A percentile compares a stretch with the other conserved stretches of the same genome.
These are phyloP conservation scores for Verbena officinalis DNA, from an alignment of 257 asterid species.

Conservation along the genomic window DNA sequence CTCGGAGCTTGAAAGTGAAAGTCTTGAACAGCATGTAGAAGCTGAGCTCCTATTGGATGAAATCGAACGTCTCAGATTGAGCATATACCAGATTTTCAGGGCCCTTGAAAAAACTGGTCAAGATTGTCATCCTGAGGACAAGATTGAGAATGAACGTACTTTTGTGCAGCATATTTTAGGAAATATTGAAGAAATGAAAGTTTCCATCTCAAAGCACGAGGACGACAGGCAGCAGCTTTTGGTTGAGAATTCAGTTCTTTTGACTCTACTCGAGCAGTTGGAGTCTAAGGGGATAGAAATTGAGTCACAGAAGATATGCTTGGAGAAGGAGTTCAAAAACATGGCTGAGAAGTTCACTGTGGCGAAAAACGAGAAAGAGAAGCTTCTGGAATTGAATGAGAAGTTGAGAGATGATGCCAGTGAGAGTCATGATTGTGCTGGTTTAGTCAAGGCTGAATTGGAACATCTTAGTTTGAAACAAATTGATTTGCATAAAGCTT, in stretches of 20 bases:
- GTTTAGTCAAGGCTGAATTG: conserved; percentile 55
- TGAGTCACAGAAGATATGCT: conserved; percentile 48
- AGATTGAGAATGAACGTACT: conserved; percentile 58
- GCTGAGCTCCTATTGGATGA: conserved; percentile 77
- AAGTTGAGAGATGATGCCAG: conserved; percentile 46
- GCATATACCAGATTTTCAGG: conserved; percentile 69
- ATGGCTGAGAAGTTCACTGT: conserved; percentile 49
- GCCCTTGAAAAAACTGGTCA: conserved; percentile 53
- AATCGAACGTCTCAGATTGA: conserved; percentile 69
- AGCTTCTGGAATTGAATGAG: conserved; percentile 55
- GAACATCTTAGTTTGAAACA: conserved; percentile 47
- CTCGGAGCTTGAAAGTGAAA: conserved; percentile 80
- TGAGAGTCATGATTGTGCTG: conserved; percentile 40
- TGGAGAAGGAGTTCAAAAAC: conserved; percentile 55
- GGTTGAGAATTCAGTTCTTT: conserved; percentile 79
- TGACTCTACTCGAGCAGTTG: conserved; percentile 70
- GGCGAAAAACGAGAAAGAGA: conserved; percentile 50
- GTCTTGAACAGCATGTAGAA: conserved; percentile 93
- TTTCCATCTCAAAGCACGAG: conserved; percentile 50
- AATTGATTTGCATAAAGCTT: conserved; percentile 47
- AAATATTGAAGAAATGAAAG: conserved; percentile 60
- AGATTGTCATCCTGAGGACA: conserved; percentile 37
- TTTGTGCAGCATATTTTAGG: conserved; percentile 55
- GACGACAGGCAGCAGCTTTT: conserved; percentile 64
- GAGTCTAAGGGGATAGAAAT: conserved; percentile 64